Evolutionary conservation across 257 asterid genomes (phyloP).

Genomic region (Euphrasia confusa): DNA sequence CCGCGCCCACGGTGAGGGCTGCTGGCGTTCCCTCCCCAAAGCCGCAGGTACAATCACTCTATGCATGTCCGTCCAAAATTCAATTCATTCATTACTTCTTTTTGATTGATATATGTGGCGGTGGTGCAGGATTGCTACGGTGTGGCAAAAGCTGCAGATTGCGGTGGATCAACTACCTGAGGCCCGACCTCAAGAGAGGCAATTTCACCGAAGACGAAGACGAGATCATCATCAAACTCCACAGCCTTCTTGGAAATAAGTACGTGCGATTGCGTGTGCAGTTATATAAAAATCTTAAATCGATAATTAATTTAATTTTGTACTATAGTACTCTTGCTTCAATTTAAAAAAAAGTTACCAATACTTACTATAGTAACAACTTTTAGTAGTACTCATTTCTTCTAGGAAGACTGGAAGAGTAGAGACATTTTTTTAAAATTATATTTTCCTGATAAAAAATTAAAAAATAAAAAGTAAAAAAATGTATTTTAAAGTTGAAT

Average conservation of each 20-base stretch:
- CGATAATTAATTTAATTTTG: too few species aligned
- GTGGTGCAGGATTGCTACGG: background rate
- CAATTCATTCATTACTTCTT: too few species aligned
- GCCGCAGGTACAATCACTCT: slow-evolving; percentile 64
- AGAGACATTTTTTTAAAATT: too few species aligned
- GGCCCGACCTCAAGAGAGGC: slow-evolving; percentile 9
- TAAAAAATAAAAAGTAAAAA: too few species aligned
- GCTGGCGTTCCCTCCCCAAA: slow-evolving; percentile 98
- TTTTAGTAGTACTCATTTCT: too few species aligned
- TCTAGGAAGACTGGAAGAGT: too few species aligned
- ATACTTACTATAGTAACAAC: background rate
- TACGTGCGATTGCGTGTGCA: background rate
- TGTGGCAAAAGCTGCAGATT: slow-evolving; percentile 9
- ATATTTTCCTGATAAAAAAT: too few species aligned
- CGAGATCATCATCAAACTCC: slow-evolving; percentile 4
- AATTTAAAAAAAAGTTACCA: too few species aligned
- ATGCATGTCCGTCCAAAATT: slow-evolving; percentile 18
- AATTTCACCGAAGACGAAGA: background rate
- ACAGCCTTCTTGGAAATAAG: slow-evolving; percentile 5
- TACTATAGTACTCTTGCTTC: too few species aligned
- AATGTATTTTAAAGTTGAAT: too few species aligned
- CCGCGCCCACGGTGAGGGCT: slow-evolving; percentile 84
- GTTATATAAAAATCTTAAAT: too few species aligned
- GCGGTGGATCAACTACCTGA: slow-evolving; percentile 4
- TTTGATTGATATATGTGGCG: background rate